Evolutionary conservation across 352 stramenopile species (phyloP).

Genomic region (Saprolegnia parasitica): DNA sequence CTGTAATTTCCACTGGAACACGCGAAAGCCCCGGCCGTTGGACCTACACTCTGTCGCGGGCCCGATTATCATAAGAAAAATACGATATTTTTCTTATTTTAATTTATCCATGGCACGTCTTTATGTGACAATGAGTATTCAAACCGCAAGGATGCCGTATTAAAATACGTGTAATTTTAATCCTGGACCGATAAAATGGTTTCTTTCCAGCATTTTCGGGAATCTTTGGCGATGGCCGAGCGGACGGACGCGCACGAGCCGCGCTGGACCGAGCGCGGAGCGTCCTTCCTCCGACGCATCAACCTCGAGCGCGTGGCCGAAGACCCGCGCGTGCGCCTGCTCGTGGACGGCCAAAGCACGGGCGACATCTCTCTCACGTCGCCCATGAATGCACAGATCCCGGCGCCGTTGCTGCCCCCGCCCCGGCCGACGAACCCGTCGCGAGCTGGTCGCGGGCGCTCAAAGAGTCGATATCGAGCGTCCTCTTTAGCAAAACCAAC

Average conservation of each 20-base stretch:
- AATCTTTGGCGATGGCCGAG: slow-evolving; percentile 11
- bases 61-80: too few species aligned
- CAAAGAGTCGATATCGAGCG: slow-evolving; percentile 28
- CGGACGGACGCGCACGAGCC: not conserved
- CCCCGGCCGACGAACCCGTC: not conserved
- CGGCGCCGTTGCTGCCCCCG: not conserved
- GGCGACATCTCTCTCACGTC: slow-evolving; percentile 13
- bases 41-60: too few species aligned
- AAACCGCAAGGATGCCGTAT: not conserved
- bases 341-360: slow-evolving; percentile 34
- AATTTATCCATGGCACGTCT: too few species aligned
- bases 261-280: slow-evolving; percentile 76
- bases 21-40: too few species aligned
- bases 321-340: slow-evolving; percentile 64
- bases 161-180: slow-evolving; percentile 9
- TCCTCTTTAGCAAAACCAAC: slow-evolving; percentile 26
- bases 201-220: slow-evolving; percentile 2
- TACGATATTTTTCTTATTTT: too few species aligned
- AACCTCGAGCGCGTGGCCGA: slow-evolving; percentile 84
- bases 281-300: slow-evolving; percentile 80
- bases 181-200: not conserved
- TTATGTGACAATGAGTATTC: not conserved
- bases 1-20: too few species aligned
- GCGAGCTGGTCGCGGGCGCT: slow-evolving; percentile 20
- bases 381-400: slow-evolving; percentile 12